Conservation (phyloP, 139 green algal species). For the Micromonas commoda region DNA sequence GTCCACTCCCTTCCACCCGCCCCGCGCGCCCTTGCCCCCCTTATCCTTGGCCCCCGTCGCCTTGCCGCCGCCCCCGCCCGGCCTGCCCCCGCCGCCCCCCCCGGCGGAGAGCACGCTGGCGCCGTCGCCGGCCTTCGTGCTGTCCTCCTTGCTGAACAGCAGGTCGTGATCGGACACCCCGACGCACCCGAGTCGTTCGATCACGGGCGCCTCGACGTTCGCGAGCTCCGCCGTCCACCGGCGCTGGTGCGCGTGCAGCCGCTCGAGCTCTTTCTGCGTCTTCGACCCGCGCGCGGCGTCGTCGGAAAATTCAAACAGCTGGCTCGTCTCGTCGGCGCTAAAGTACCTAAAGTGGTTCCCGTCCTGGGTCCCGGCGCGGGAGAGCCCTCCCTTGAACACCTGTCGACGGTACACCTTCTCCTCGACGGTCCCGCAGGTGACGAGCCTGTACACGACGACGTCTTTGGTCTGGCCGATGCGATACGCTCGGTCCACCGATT, state of each 20-base stretch:
- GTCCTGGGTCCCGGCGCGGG: background rate
- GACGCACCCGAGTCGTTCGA: background rate
- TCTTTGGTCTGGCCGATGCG: constrained; percentile 69
- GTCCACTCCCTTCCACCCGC: constrained; percentile 9
- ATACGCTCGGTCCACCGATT: constrained; percentile 71
- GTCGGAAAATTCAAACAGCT: background rate
- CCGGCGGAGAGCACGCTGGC: background rate
- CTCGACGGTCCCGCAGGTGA: constrained; percentile 59
- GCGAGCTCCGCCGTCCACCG: background rate
- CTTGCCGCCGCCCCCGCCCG: background rate
- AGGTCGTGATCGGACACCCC: constrained; percentile 76
- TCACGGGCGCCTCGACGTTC: background rate
- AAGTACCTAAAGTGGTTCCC: constrained; percentile 11
- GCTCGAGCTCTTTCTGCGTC: constrained; percentile 10
- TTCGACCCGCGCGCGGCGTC: background rate
- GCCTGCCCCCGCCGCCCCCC: background rate
- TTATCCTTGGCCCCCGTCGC: background rate
- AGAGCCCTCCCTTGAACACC: constrained; percentile 24
- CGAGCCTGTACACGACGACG: constrained; percentile 66
- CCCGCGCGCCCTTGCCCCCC: background rate
- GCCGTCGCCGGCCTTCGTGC: background rate
- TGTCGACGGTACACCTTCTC: constrained; percentile 39
- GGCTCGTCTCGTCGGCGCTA: background rate
- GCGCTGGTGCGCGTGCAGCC: background rate
- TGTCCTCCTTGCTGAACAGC: constrained; percentile 58